Evolutionary conservation across 108 stramenopile species (phyloP).

Genomic region (Skeletonema menzelii): DNA sequence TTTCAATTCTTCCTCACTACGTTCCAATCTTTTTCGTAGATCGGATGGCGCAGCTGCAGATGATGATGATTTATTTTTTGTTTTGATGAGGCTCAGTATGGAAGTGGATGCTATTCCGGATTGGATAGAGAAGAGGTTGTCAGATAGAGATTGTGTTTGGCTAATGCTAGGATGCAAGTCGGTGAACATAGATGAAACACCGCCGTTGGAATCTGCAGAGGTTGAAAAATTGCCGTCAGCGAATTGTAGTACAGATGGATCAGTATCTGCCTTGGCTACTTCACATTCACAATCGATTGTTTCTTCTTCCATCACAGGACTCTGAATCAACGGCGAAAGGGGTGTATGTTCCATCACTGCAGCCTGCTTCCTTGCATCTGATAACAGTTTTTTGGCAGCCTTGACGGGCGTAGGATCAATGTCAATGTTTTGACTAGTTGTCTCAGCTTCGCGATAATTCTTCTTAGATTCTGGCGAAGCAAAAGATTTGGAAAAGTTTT

Average conservation of each 20-base stretch:
- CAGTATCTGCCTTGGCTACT: neutral
- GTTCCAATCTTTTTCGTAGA: conserved; percentile 3
- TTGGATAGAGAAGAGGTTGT: neutral
- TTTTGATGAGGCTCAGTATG: neutral
- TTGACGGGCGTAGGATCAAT: neutral
- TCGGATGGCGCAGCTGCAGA: neutral
- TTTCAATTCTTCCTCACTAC: neutral
- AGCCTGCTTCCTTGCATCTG: neutral
- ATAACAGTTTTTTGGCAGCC: neutral
- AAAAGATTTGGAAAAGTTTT: neutral
- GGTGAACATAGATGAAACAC: neutral
- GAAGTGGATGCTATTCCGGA: neutral
- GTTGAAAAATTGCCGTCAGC: neutral
- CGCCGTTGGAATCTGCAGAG: neutral
- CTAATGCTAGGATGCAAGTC: conserved; percentile 1
- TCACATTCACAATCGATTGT: neutral
- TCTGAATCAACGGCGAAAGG: neutral
- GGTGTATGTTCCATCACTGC: neutral
- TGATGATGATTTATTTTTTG: neutral
- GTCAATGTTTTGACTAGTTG: neutral
- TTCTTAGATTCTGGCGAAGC: neutral
- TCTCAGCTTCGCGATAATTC: too few relatives aligned
- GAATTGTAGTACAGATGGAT: neutral
- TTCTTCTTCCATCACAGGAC: conserved; percentile 1
- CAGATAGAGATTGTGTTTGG: neutral